Evolutionary conservation across 176 grass and related monocot genomes (phyloP), one percentile per base, ranked within the genome.

Genomic region (Chloris gayana): DNA sequence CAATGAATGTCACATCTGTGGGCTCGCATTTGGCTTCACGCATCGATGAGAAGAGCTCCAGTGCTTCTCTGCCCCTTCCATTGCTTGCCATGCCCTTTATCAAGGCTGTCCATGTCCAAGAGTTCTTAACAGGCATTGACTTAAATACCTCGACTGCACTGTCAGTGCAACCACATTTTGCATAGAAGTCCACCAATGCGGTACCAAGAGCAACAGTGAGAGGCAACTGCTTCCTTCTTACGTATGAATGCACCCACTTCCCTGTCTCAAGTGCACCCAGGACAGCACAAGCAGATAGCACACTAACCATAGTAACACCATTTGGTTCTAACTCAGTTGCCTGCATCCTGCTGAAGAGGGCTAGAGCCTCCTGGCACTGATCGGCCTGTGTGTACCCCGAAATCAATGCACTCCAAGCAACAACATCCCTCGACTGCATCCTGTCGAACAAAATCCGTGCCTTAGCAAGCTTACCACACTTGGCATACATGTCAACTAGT

Each of bases 111-210:
- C 91, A 93, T 27, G 77, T 82, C 72, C 83, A 86, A 33, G 88
- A 64, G 71, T 97, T 97, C 86, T 90, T 91, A 70, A 85, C 25
- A 81, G 73, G 77, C 66, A 93, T 87, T 45, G 78, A 90, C 41
- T 78, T 67, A 22, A 97, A 97, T 61, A 82, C 72, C 17, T 80
- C 75, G 30, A 89, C 63, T 14, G 79, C 69, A 60, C 70, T 87
- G 27, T 88, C 81, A 31, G 86, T 91, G 73, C 90, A 89, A 35
- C 94, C 91, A 66, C 91, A 91, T 77, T 89, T 93, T 1, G 82
- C 89, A 77, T 91, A 93, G 27, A 97, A 93, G 70, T 97, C 94
- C 76, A 97, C 91, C 74, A 97, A 26, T 53, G 91, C 86, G 75
- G 84, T 93, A 1, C 82, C 80, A 64, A 97, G 84, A 83, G 75